phyloP scores from a whole-genome alignment of 306 rosid species.

The Adenanthera pavonina region DNA sequence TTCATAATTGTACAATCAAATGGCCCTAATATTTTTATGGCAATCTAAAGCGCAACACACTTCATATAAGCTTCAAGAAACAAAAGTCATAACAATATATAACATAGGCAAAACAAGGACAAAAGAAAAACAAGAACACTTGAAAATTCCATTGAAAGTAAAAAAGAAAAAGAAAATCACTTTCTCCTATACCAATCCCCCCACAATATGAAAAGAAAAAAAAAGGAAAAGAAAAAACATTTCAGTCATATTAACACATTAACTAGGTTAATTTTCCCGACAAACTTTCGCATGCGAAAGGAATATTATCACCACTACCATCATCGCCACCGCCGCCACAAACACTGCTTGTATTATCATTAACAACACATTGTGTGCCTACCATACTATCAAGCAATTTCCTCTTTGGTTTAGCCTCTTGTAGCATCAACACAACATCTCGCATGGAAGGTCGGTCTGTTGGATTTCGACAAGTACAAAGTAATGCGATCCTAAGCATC shows the following conservation, averaged over 20 bases:
- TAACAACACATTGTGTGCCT: neutral
- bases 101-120: slow-evolving; percentile 32
- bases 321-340: slow-evolving; percentile 17
- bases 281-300: slow-evolving; percentile 58
- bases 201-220: slow-evolving; percentile 63
- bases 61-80: slow-evolving; percentile 39
- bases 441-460: slow-evolving; percentile 91
- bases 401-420: slow-evolving; percentile 81
- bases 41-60: slow-evolving; percentile 45
- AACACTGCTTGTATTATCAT: neutral
- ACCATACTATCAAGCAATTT: slow-evolving; percentile 46
- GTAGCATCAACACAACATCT: slow-evolving; percentile 88
- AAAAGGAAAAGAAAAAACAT: slow-evolving; percentile 22
- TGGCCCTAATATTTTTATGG: neutral
- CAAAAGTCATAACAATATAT: slow-evolving; percentile 40
- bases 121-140: slow-evolving; percentile 37
- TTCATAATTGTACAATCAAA: neutral
- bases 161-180: slow-evolving; percentile 43
- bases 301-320: slow-evolving; percentile 49
- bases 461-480: slow-evolving; percentile 79
- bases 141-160: slow-evolving; percentile 55
- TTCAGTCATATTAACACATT: slow-evolving; percentile 44
- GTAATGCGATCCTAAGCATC: slow-evolving; percentile 85
- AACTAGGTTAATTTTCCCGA: slow-evolving; percentile 55
- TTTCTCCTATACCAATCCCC: slow-evolving; percentile 95